A percentile compares a stretch with the other conserved stretches of the same genome.
These are phyloP conservation scores for Tolypocladium tropicale DNA, from an alignment of 2,329 filamentous ascomycete genomes.

Conservation along the genomic window DNA sequence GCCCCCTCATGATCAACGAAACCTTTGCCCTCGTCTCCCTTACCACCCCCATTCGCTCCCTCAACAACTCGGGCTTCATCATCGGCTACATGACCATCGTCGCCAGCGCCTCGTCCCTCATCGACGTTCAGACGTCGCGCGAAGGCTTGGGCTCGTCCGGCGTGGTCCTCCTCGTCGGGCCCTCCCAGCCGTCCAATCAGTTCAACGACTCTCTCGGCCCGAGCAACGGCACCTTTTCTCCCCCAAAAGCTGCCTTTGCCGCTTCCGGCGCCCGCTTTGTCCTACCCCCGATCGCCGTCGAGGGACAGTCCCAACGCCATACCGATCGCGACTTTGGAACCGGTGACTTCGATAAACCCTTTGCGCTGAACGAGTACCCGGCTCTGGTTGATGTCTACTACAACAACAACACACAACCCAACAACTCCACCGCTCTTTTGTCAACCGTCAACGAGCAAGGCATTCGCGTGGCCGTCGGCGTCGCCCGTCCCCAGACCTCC, in stretches of 20 bases:
- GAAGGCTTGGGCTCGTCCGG: slow-evolving; percentile 66
- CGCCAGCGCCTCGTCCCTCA: slow-evolving; percentile 55
- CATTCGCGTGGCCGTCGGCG: slow-evolving; percentile 65
- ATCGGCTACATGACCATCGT: slow-evolving; percentile 79
- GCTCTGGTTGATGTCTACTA: slow-evolving; percentile 49
- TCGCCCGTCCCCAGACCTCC: slow-evolving; percentile 54
- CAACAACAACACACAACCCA: slow-evolving; percentile 35
- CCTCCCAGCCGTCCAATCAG: slow-evolving; percentile 54
- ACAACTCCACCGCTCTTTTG: slow-evolving; percentile 60
- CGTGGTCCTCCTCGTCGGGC: slow-evolving; percentile 60
- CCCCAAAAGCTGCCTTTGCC: slow-evolving; percentile 26
- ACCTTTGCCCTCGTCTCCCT: slow-evolving; percentile 70
- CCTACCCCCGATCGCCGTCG: slow-evolving; percentile 39
- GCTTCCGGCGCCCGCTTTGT: slow-evolving; percentile 45
- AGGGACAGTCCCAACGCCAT: slow-evolving; percentile 37
- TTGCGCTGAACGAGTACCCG: slow-evolving; percentile 51
- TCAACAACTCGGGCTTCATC: slow-evolving; percentile 45
- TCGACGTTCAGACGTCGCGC: slow-evolving; percentile 48
- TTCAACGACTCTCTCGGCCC: slow-evolving; percentile 37
- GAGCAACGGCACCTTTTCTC: slow-evolving; percentile 35
- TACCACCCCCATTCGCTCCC: slow-evolving; percentile 65
- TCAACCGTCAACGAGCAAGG: slow-evolving; percentile 65
- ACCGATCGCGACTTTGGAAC: slow-evolving; percentile 16
- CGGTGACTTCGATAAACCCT: slow-evolving; percentile 37
- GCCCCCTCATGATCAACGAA: slow-evolving; percentile 62